Evolutionary conservation across 495 filamentous ascomycete genomes (phyloP), one percentile per base, ranked within the genome.

Genomic region (Chaetomium fimeti): DNA sequence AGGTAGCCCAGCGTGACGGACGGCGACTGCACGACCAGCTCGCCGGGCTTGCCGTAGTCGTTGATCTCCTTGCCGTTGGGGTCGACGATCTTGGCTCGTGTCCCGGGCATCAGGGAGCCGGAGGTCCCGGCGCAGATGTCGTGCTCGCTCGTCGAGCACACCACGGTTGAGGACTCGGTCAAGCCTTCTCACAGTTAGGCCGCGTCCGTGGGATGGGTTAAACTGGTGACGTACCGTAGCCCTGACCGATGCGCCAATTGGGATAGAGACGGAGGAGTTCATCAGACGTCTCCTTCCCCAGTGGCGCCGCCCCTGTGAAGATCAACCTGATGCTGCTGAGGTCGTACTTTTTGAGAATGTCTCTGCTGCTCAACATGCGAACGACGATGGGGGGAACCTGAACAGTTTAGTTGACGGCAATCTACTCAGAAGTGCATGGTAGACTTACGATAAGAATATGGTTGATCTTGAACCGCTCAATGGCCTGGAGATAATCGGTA

Each of bases 281-380:
- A 29, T 85, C 78, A 1, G 90, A 86, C 0, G 89, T 93, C 75
- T 96, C 91, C 60, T 85, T 79, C 16, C 92, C 92, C 0, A 94
- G 77, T 1, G 92, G 92, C 8, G 92, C 92, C 0, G 92, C 92
- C 12, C 92, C 92, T 0, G 89, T 92, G 76, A 89, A 93, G 29
- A 93, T 73, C 1, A 79, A 69, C 18, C 71, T 74, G 16, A 93
- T 85, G 57, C 86, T 89, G 70, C 83, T 89, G 22, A 96, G 75
- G 70, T 97, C 88, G 69, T 89, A 93, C 63, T 91, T 86, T 28
- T 84, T 78, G 66, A 88, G 84, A 2, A 82, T 66, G 0, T 85
- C 75, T 29, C 80, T 79, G 72, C 85, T 88, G 60, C 91, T 89
- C 53, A 87, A 75, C 85, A 97, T 86, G 49, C 85, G 83, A 67